Evolutionary conservation across 306 rosid genomes (phyloP).

Genomic region (Vicia faba): DNA sequence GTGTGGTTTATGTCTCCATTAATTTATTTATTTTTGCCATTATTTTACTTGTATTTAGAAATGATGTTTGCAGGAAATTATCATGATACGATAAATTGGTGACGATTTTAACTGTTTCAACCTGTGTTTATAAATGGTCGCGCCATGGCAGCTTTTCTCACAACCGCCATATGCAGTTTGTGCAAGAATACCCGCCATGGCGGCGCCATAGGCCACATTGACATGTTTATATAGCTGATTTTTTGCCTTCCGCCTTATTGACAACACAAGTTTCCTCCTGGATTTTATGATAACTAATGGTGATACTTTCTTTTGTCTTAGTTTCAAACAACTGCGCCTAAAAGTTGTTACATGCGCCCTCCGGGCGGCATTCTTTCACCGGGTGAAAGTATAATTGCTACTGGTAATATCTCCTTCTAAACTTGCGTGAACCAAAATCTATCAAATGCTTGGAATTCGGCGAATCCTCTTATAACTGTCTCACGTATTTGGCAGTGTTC

Average conservation of each 20-base stretch:
- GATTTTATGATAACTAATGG: not conserved
- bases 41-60: constrained; percentile 1
- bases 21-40: constrained; percentile 4
- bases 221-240: too few relatives aligned
- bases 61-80: constrained; percentile 19
- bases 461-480: constrained; percentile 26
- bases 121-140: not conserved
- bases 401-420: constrained; percentile 59
- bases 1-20: constrained; percentile 44
- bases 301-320: constrained; percentile 45
- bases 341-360: constrained; percentile 98
- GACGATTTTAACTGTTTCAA: constrained; percentile 20
- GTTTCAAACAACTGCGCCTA: constrained; percentile 99
- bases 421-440: constrained; percentile 18
- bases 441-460: constrained; percentile 25
- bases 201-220: too few relatives aligned
- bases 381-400: constrained; percentile 78
- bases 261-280: too few relatives aligned
- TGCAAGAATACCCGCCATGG: too few relatives aligned
- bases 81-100: constrained; percentile 2
- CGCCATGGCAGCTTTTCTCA: too few relatives aligned
- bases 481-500: constrained; percentile 64
- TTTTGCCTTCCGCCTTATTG: too few relatives aligned
- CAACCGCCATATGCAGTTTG: too few relatives aligned
- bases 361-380: constrained; percentile 95